A percentile compares a stretch with the other conserved stretches of the same genome.
Evolutionary conservation across 2,329 filamentous ascomycete species (phyloP).

Genomic region (Xylariales sp.): DNA sequence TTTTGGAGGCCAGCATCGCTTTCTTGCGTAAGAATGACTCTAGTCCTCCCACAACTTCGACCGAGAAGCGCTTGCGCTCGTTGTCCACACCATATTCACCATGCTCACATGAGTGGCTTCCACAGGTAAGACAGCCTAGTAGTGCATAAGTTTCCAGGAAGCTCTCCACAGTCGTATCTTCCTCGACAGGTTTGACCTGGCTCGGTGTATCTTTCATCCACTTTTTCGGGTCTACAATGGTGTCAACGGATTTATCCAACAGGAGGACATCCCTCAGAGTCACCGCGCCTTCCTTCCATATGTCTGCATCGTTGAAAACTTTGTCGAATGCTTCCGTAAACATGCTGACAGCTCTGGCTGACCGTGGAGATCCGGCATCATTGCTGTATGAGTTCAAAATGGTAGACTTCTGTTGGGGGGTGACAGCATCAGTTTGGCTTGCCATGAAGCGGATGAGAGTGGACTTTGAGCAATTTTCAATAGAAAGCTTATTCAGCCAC

Average conservation of each 20-base stretch:
- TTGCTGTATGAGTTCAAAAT: constrained; percentile 44
- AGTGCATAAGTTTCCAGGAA: constrained; percentile 51
- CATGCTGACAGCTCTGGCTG: constrained; percentile 38
- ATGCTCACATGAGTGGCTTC: constrained; percentile 57
- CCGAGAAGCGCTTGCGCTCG: constrained; percentile 48
- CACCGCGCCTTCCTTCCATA: constrained; percentile 31
- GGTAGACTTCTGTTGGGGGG: constrained; percentile 50
- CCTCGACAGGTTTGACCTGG: constrained; percentile 28
- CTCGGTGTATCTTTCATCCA: constrained; percentile 41
- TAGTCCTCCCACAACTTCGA: constrained; percentile 37
- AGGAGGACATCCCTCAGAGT: constrained; percentile 48
- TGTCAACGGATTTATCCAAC: constrained; percentile 50
- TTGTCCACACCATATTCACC: constrained; percentile 53
- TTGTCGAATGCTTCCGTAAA: constrained; percentile 55
- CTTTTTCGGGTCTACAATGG: constrained; percentile 49
- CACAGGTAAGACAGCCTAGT: constrained; percentile 55
- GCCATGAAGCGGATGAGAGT: constrained; percentile 51
- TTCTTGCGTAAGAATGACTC: constrained; percentile 26
- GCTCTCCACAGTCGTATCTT: constrained; percentile 36
- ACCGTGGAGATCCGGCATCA: constrained; percentile 35
- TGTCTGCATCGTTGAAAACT: constrained; percentile 40
- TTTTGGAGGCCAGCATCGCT: constrained; percentile 14
- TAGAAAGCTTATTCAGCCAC: constrained; percentile 46
- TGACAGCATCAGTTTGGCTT: constrained; percentile 40
- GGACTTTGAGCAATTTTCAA: constrained; percentile 48